Conservation (phyloP, 192 early-diverging fungal genomes). For the Podila epicladia region DNA sequence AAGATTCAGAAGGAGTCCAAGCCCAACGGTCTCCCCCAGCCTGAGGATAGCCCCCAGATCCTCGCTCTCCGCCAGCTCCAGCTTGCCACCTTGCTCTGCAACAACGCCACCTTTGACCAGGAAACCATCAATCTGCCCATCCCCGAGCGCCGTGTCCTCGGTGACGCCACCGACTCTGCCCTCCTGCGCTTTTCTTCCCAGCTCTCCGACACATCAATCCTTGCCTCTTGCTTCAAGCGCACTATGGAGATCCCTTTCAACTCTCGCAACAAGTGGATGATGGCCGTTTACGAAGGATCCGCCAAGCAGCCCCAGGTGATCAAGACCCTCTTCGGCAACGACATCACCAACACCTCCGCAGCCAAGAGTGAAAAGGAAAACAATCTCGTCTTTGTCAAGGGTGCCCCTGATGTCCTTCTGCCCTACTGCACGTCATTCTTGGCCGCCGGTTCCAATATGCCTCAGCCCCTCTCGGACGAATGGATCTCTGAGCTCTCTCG, state of each 20-base stretch:
- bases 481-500: slow-evolving; percentile 50
- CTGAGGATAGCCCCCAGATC: slow-evolving; percentile 33
- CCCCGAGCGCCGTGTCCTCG: slow-evolving; percentile 68
- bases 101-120: slow-evolving; percentile 72
- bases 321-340: slow-evolving; percentile 42
- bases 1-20: slow-evolving; percentile 29
- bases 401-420: slow-evolving; percentile 83
- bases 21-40: slow-evolving; percentile 37
- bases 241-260: slow-evolving; percentile 75
- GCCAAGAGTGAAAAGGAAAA: slow-evolving; percentile 23
- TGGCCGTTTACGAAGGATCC: slow-evolving; percentile 51
- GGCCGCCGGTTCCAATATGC: slow-evolving; percentile 41
- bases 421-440: slow-evolving; percentile 55
- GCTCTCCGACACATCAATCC: slow-evolving; percentile 8
- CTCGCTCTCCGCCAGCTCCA: slow-evolving; percentile 46
- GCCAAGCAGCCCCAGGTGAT: slow-evolving; percentile 35
- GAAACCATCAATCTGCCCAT: slow-evolving; percentile 59
- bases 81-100: slow-evolving; percentile 64
- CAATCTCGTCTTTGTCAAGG: slow-evolving; percentile 74
- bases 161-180: slow-evolving; percentile 92
- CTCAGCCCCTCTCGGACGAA: slow-evolving; percentile 52
- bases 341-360: slow-evolving; percentile 17
- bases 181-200: slow-evolving; percentile 74
- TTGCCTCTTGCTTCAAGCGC: slow-evolving; percentile 35
- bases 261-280: slow-evolving; percentile 81